Percentiles rank a stretch among this genome's conserved stretches.
Conservation (phyloP, 305 asterid species). For the Rubia balearica region DNA sequence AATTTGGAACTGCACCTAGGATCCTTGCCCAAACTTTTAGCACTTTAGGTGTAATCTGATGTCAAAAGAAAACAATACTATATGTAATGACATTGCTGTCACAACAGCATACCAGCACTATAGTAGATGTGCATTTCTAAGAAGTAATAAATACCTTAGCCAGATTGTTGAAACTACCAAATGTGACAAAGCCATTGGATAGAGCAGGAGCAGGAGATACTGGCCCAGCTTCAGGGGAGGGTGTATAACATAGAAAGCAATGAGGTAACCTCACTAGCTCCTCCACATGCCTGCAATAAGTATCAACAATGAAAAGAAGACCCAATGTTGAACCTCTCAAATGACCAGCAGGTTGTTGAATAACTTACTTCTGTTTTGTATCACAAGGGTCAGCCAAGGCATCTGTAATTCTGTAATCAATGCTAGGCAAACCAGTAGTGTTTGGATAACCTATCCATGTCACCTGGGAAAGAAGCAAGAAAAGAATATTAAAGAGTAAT, state of each 20-base stretch:
- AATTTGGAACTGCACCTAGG: constrained; percentile 84
- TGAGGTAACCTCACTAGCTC: constrained; percentile 78
- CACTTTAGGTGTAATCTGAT: constrained; percentile 90
- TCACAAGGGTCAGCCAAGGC: constrained; percentile 79
- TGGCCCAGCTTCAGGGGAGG: constrained; percentile 97
- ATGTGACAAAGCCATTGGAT: constrained; percentile 86
- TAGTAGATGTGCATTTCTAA: background rate
- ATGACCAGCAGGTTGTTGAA: constrained; percentile 11
- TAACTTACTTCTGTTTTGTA: constrained; percentile 63
- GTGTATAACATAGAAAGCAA: constrained; percentile 91
- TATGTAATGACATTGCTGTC: constrained; percentile 1
- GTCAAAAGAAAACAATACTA: constrained; percentile 21
- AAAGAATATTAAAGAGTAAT: constrained; percentile 9
- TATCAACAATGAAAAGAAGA: constrained; percentile 18
- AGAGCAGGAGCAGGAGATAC: constrained; percentile 81
- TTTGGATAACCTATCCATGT: constrained; percentile 99
- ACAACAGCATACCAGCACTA: constrained; percentile 6
- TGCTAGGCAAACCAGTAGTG: constrained; percentile 92
- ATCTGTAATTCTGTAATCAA: constrained; percentile 94
- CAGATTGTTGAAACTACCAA: constrained; percentile 98
- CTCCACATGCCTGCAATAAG: constrained; percentile 80
- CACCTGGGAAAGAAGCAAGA: constrained; percentile 47
- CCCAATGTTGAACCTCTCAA: constrained; percentile 13
- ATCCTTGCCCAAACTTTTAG: constrained; percentile 97
- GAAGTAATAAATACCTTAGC: constrained; percentile 63